These are phyloP conservation scores for Pyrrhoderma noxium DNA, from an alignment of 1,284 basidiomycete genomes.

Conservation along the genomic window DNA sequence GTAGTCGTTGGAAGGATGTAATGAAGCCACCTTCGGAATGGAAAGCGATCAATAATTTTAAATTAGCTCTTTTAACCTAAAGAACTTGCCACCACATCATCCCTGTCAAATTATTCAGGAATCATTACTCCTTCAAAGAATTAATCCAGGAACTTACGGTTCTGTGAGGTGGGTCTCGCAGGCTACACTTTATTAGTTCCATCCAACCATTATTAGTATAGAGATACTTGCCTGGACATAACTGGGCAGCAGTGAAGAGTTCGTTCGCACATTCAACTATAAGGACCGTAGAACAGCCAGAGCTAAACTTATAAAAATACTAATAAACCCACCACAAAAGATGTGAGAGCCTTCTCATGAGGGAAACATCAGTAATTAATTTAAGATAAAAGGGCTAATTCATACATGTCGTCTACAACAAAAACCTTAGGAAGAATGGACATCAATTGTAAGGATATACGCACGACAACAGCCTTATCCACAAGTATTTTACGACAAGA, in stretches of 20 bases:
- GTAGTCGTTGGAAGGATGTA: conserved; percentile 79
- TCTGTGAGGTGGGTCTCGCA: conserved; percentile 75
- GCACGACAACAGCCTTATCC: conserved; percentile 76
- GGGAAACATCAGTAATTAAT: neutral
- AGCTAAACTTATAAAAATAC: too few relatives aligned
- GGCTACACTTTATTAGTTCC: conserved; percentile 34
- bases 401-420: conserved; percentile 12
- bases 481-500: conserved; percentile 56
- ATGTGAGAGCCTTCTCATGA: conserved; percentile 60
- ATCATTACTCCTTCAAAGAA: neutral
- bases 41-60: conserved; percentile 1
- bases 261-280: conserved; percentile 75
- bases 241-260: conserved; percentile 63
- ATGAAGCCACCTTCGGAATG: conserved; percentile 54
- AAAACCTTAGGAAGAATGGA: neutral
- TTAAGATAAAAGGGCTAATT: neutral
- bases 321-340: conserved; percentile 77
- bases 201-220: neutral
- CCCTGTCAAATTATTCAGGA: conserved; percentile 35
- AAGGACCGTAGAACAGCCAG: neutral
- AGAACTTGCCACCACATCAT: conserved; percentile 67
- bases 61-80: neutral
- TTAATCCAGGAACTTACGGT: conserved; percentile 50
- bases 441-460: conserved; percentile 23
- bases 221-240: conserved; percentile 57